Base-by-base conservation (phyloP, 768 basidiomycete genomes). In the Panaeolus papilionaceus region DNA sequence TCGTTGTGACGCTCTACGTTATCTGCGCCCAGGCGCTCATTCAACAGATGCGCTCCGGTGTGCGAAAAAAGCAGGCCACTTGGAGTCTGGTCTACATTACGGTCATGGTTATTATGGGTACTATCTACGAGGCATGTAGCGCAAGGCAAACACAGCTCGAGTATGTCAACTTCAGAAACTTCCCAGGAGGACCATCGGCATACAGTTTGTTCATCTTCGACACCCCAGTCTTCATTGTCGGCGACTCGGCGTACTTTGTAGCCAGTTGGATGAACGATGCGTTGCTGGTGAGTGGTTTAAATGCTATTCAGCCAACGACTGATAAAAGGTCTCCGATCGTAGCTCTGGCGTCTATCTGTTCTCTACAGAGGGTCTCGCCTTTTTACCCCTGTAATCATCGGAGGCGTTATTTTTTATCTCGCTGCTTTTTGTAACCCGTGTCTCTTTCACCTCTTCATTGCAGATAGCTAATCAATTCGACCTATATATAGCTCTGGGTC, bases 91-190 rank as follows among this genome's bases (percentile, higher is more conserved):
- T 49, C 28, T 68, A 64, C 28, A 68, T 51, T 8, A 38, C 51
- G 23, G 26, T 68, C 38, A 37, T 65, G n/a, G 12, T 68, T 10
- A 14, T 69, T 39, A 61, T 66, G n/a, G 66, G 58, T 16, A 62
- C 63, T 23, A 20, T 69, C 26, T 67, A 69, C 44, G 18, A 62
- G 12, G 66, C 66, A 5, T 58, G 54, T 20, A 64, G 40, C 23
- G 23, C 63, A 7, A 38, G 63, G 16, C 39, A 67, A 18, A 65
- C 69, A 4, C 71, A 71, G 45, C 49, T 73, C 62, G 64, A 67
- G 14, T 73, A 69, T 47, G 69, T 73, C 54, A 71, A 73, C 47
- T 67, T 71, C 45, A 69, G 72, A 7, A 70, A 73, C 38, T 70
- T 51, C 51, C 71, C 71, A 45, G 69, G 69, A 33, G 33, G 33